These are phyloP conservation scores for Alternaria ventricosa DNA, from an alignment of 2,329 filamentous ascomycete species.

Conservation along the genomic window DNA sequence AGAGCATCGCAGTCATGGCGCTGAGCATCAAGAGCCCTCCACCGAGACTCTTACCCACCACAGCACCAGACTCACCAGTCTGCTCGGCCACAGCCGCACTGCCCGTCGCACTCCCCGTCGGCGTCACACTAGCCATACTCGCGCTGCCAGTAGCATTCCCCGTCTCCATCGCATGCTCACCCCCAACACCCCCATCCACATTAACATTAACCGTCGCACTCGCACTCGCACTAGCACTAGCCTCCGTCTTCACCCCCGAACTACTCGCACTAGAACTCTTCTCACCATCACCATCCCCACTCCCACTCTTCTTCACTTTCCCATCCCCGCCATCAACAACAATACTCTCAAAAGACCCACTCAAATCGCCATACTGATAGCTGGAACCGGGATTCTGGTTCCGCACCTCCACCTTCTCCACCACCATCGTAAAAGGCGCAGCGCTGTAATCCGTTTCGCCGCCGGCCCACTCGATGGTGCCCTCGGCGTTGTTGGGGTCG, in stretches of 20 bases:
- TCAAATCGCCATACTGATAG: conserved; percentile 57
- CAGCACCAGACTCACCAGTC: not conserved
- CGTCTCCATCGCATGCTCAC: not conserved
- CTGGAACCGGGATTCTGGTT: conserved; percentile 57
- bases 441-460: conserved; percentile 57
- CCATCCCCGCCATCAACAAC: not conserved
- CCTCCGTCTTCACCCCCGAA: not conserved
- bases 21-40: not conserved
- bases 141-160: not conserved
- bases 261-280: not conserved
- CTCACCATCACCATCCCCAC: not conserved
- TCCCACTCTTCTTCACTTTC: not conserved
- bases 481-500: conserved; percentile 50
- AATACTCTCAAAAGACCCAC: conserved; percentile 55
- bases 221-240: not conserved
- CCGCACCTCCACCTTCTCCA: conserved; percentile 55
- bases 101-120: not conserved
- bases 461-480: conserved; percentile 71
- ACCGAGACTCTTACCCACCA: not conserved
- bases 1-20: not conserved
- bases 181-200: not conserved
- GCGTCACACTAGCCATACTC: not conserved
- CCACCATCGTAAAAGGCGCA: conserved; percentile 57
- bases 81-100: not conserved
- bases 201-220: not conserved